phyloP scores from a whole-genome alignment of 768 basidiomycete genomes.

The Suillus paluster region DNA sequence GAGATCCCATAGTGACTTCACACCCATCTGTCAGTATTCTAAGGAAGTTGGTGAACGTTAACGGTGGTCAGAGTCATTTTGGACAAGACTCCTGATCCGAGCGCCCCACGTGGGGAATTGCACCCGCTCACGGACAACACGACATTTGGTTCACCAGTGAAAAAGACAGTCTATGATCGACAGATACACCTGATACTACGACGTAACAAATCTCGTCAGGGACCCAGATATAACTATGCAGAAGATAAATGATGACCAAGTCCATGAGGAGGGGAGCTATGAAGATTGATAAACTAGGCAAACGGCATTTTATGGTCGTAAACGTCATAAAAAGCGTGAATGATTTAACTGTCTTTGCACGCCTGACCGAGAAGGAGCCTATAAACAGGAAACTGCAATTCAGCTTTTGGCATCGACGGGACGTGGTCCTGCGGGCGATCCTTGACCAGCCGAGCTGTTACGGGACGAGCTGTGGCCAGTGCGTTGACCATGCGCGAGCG shows the following conservation, averaged over 20 bases:
- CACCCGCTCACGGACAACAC: too few relatives aligned
- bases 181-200: slow-evolving; percentile 17
- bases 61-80: neutral
- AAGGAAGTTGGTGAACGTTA: neutral
- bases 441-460: slow-evolving; percentile 55
- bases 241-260: slow-evolving; percentile 22
- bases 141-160: neutral
- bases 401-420: slow-evolving; percentile 35
- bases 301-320: slow-evolving; percentile 13
- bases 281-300: slow-evolving; percentile 20
- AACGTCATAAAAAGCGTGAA: slow-evolving; percentile 10
- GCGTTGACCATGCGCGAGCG: slow-evolving; percentile 30
- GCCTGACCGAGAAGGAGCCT: slow-evolving; percentile 6
- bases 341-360: slow-evolving; percentile 12
- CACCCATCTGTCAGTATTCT: slow-evolving; percentile 69
- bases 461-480: slow-evolving; percentile 43
- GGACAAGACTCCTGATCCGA: neutral
- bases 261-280: slow-evolving; percentile 18
- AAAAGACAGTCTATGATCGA: neutral
- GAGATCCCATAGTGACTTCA: slow-evolving; percentile 94
- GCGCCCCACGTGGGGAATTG: neutral
- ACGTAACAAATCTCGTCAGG: slow-evolving; percentile 8
- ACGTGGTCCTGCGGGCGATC: slow-evolving; percentile 51
- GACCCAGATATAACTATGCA: slow-evolving; percentile 19
- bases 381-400: slow-evolving; percentile 7